These are phyloP conservation scores for Chaetomium fimeti DNA, from an alignment of 495 filamentous ascomycete species.

Conservation along the genomic window DNA sequence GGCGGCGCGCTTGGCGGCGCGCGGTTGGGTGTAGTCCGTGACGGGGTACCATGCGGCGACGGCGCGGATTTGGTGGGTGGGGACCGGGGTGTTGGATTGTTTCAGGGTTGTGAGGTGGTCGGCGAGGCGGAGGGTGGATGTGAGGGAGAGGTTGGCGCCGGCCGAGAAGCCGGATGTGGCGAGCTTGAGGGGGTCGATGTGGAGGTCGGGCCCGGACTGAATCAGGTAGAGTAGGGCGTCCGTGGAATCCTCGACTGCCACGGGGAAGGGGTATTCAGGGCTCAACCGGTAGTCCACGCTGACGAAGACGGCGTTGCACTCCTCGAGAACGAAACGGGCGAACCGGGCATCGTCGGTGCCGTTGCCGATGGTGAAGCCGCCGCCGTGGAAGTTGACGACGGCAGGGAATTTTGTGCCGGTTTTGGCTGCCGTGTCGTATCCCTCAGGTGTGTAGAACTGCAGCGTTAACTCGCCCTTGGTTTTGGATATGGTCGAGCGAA, in stretches of 20 bases:
- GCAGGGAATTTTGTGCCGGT: slow-evolving; percentile 58
- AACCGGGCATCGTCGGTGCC: slow-evolving; percentile 72
- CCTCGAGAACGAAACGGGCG: slow-evolving; percentile 51
- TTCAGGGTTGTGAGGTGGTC: slow-evolving; percentile 30
- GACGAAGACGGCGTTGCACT: slow-evolving; percentile 60
- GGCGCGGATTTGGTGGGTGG: slow-evolving; percentile 38
- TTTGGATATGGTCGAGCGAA: slow-evolving; percentile 60
- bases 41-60: slow-evolving; percentile 78
- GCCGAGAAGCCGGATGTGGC: slow-evolving; percentile 83
- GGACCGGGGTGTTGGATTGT: slow-evolving; percentile 9
- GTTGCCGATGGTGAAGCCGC: slow-evolving; percentile 72
- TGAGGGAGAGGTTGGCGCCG: slow-evolving; percentile 82
- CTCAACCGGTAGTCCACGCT: slow-evolving; percentile 75
- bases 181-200: slow-evolving; percentile 49
- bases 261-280: slow-evolving; percentile 75
- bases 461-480: slow-evolving; percentile 59
- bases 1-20: slow-evolving; percentile 66
- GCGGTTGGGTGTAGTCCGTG: slow-evolving; percentile 75
- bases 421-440: slow-evolving; percentile 55
- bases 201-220: slow-evolving; percentile 53
- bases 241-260: slow-evolving; percentile 71
- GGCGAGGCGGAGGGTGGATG: slow-evolving; percentile 68
- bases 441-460: slow-evolving; percentile 75
- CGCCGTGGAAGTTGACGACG: slow-evolving; percentile 75
- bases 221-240: slow-evolving; percentile 68